Percentiles rank a stretch among this genome's conserved stretches.
These are phyloP conservation scores for Drechslera avenae DNA, from an alignment of 2,329 filamentous ascomycete species.

Conservation along the genomic window DNA sequence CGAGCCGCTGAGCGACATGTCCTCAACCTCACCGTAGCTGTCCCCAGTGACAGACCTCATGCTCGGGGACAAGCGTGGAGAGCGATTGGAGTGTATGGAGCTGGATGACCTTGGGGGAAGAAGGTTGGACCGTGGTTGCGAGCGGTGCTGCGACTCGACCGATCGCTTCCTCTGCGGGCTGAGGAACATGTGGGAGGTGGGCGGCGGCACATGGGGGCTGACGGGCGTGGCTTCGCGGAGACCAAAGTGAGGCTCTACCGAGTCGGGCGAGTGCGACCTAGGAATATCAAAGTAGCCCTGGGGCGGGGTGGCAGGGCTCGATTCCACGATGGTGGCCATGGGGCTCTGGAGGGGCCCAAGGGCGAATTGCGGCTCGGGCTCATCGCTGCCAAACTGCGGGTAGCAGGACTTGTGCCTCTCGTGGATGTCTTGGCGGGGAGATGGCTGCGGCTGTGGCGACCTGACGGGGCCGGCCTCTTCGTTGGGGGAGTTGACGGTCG, in stretches of 20 bases:
- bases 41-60: constrained; percentile 53
- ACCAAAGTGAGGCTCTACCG: constrained; percentile 49
- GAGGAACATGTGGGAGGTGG: constrained; percentile 42
- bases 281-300: constrained; percentile 55
- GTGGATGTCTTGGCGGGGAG: constrained; percentile 34
- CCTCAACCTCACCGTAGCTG: constrained; percentile 73
- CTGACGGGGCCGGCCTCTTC: constrained; percentile 46
- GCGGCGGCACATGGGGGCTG: constrained; percentile 43
- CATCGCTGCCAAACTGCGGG: constrained; percentile 42
- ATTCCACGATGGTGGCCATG: constrained; percentile 46
- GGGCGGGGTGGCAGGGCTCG: constrained; percentile 28
- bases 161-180: constrained; percentile 48
- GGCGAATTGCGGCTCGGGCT: constrained; percentile 33
- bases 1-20: constrained; percentile 61
- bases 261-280: constrained; percentile 53
- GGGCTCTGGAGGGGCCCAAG: constrained; percentile 37
- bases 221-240: constrained; percentile 53
- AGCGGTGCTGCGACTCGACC: constrained; percentile 40
- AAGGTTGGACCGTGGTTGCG: constrained; percentile 39
- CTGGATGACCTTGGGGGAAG: constrained; percentile 50
- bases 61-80: constrained; percentile 49
- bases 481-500: constrained; percentile 60
- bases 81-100: constrained; percentile 36
- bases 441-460: constrained; percentile 33
- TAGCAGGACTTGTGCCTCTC: constrained; percentile 47